These are phyloP conservation scores for Aquilaria sinensis DNA, from an alignment of 345 rosid species.

Conservation along the genomic window DNA sequence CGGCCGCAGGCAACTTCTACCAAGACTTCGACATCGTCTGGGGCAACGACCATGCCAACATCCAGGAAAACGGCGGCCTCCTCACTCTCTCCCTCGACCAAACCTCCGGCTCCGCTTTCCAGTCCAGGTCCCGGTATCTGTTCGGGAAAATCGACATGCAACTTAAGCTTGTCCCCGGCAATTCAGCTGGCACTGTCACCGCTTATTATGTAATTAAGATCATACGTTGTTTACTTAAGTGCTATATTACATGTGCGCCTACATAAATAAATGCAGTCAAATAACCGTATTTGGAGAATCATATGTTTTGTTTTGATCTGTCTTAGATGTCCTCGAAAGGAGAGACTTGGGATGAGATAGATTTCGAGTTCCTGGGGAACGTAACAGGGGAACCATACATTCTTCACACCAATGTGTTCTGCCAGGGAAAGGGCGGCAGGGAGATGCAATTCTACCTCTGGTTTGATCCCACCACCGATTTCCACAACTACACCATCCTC, in stretches of 20 bases:
- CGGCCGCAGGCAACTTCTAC: background rate
- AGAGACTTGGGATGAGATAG: constrained; percentile 12
- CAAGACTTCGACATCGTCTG: constrained; percentile 9
- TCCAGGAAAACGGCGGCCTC: background rate
- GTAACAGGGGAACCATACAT: constrained; percentile 4
- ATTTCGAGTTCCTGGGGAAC: constrained; percentile 10
- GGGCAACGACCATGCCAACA: constrained; percentile 7
- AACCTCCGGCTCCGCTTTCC: constrained; percentile 10
- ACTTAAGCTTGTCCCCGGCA: constrained; percentile 9
- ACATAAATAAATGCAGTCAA: too few species aligned
- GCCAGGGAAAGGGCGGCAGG: constrained; percentile 7
- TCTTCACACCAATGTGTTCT: constrained; percentile 10
- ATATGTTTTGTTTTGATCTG: too few species aligned
- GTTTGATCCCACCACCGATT: constrained; percentile 7
- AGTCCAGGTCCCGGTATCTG: constrained; percentile 5
- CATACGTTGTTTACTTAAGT: too few species aligned
- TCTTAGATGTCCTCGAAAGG: constrained; percentile 6
- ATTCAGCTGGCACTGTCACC: constrained; percentile 13
- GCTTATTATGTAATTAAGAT: constrained; percentile 6
- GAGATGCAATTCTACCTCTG: constrained; percentile 10
- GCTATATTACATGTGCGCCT: background rate
- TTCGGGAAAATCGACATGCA: constrained; percentile 12
- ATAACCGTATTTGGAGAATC: too few species aligned
- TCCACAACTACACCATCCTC: constrained; percentile 8
- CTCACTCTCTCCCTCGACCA: constrained; percentile 11